A percentile compares a stretch with the other conserved stretches of the same genome.
Evolutionary conservation across 2,329 filamentous ascomycete species (phyloP).

Genomic region (Ophiostoma pallidulum): DNA sequence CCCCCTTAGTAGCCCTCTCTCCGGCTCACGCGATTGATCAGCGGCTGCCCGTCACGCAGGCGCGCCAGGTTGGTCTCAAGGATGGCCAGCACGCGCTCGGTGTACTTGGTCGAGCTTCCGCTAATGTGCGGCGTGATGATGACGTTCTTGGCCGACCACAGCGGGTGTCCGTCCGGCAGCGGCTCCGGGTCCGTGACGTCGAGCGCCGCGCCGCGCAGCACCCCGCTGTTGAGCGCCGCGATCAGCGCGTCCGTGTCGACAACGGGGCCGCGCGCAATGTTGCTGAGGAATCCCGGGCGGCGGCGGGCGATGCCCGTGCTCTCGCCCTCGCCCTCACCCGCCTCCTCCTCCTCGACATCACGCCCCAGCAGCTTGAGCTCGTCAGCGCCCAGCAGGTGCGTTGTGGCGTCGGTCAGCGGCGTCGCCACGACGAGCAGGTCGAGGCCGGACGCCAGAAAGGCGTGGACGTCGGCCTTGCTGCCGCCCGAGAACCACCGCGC

Average conservation of each 20-base stretch:
- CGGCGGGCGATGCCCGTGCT: too few species aligned
- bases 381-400: constrained; percentile 38
- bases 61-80: constrained; percentile 31
- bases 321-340: too few species aligned
- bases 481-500: constrained; percentile 41
- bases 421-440: constrained; percentile 44
- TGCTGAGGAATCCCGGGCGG: constrained; percentile 53
- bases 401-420: constrained; percentile 41
- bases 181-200: constrained; percentile 78
- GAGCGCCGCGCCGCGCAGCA: constrained; percentile 55
- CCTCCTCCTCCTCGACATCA: constrained; percentile 6
- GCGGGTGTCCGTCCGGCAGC: constrained; percentile 53
- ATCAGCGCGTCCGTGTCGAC: constrained; percentile 49
- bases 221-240: constrained; percentile 41
- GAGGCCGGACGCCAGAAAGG: constrained; percentile 40
- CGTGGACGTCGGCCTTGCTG: constrained; percentile 34
- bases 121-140: constrained; percentile 50
- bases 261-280: constrained; percentile 56
- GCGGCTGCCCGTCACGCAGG: constrained; percentile 13
- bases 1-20: constrained; percentile 15
- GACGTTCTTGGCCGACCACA: constrained; percentile 63
- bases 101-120: constrained; percentile 31
- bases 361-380: constrained; percentile 37
- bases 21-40: constrained; percentile 17
- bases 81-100: constrained; percentile 32